These are phyloP conservation scores for Diaporthe sp. DNA, from an alignment of 2,329 filamentous ascomycete genomes.

Conservation along the genomic window DNA sequence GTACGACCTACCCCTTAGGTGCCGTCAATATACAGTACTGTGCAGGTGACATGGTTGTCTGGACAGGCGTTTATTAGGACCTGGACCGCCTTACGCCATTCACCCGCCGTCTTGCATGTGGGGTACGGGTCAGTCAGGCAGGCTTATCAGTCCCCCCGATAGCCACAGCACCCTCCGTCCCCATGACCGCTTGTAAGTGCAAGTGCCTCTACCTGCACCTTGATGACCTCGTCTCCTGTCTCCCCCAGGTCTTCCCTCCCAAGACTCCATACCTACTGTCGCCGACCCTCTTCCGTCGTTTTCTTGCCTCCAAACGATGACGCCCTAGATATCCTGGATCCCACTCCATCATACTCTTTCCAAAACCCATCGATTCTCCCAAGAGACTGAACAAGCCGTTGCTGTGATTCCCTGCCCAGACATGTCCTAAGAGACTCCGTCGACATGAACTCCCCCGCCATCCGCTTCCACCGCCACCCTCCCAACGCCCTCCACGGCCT, in stretches of 20 bases:
- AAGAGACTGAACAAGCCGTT: constrained; percentile 5
- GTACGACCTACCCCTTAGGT: not conserved
- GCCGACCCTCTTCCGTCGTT: not conserved
- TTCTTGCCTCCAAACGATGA: not conserved
- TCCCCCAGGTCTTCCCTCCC: not conserved
- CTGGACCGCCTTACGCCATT: constrained; percentile 13
- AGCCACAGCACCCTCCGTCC: constrained; percentile 17
- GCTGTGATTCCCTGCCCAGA: not conserved
- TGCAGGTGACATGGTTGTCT: not conserved
- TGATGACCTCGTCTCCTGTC: constrained; percentile 31
- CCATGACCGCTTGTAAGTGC: constrained; percentile 32
- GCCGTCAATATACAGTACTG: not conserved
- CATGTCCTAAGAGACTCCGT: constrained; percentile 36
- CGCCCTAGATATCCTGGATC: constrained; percentile 12
- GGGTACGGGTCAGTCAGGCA: constrained; percentile 16
- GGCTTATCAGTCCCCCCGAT: constrained; percentile 30
- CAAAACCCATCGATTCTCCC: not conserved
- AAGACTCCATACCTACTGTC: constrained; percentile 1
- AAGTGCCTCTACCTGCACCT: constrained; percentile 14
- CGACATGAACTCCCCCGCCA: constrained; percentile 41
- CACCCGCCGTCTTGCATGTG: constrained; percentile 12
- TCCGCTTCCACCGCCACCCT: constrained; percentile 32
- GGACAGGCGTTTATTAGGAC: not conserved
- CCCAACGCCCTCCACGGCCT: constrained; percentile 35
- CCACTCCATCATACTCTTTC: not conserved